phyloP scores from a whole-genome alignment of 768 basidiomycete genomes.

The Mycena amicta region DNA sequence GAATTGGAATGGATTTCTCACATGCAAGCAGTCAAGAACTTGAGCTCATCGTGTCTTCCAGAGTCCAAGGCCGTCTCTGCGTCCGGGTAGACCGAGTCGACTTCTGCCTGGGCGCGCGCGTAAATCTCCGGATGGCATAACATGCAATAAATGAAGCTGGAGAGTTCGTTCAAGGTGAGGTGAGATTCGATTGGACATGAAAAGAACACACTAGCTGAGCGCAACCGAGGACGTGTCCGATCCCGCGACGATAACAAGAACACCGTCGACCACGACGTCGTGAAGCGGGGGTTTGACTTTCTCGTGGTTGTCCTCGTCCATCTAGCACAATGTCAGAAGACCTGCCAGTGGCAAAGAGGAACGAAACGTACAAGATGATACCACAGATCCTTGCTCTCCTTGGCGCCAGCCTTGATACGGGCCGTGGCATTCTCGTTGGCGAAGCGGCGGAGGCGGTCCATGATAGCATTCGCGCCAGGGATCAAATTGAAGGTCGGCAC shows the following conservation, averaged over 20 bases:
- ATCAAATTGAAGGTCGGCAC: background rate
- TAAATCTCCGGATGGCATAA: background rate
- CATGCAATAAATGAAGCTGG: background rate
- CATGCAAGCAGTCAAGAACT: slow-evolving; percentile 2
- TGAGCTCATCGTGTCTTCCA: background rate
- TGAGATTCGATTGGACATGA: background rate
- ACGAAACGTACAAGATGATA: slow-evolving; percentile 36
- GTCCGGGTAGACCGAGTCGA: background rate
- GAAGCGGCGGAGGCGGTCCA: slow-evolving; percentile 1
- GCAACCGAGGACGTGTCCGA: slow-evolving; percentile 47
- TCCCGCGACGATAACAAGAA: slow-evolving; percentile 46
- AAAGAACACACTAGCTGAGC: slow-evolving; percentile 31
- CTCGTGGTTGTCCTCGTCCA: slow-evolving; percentile 42
- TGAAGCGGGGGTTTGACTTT: slow-evolving; percentile 35
- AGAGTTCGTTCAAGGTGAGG: background rate
- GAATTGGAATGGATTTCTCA: background rate
- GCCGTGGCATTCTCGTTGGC: background rate
- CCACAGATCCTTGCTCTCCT: slow-evolving; percentile 48
- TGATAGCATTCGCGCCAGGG: background rate
- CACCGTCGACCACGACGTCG: slow-evolving; percentile 42
- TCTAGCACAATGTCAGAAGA: slow-evolving; percentile 24
- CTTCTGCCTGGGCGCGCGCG: background rate
- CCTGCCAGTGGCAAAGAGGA: background rate
- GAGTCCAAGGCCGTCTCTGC: background rate
- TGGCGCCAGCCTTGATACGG: slow-evolving; percentile 22